A percentile compares a stretch with the other conserved stretches of the same genome.
Evolutionary conservation across 176 grass and related monocot species (phyloP).

Genomic region (Cocos nucifera): DNA sequence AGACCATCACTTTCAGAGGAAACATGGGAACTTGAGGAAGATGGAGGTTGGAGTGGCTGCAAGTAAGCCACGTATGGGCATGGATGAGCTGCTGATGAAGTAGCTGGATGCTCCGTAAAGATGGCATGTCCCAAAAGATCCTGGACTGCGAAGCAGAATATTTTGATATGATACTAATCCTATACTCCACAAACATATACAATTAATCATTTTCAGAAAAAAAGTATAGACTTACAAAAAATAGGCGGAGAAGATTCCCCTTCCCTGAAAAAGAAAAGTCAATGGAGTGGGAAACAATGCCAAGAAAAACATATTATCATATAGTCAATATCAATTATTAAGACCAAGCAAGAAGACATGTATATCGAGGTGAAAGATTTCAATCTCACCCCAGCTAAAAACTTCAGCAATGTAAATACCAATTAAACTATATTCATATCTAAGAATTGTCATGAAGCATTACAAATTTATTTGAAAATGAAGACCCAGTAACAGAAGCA

Average conservation of each 20-base stretch:
- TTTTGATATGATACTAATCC: not conserved
- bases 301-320: no score
- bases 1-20: conserved; percentile 44
- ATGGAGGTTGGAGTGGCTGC: conserved; percentile 42
- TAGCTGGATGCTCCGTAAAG: conserved; percentile 39
- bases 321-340: no score
- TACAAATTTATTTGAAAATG: no score
- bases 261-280: conserved; percentile 39
- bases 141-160: conserved; percentile 39
- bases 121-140: conserved; percentile 50
- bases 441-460: no score
- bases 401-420: no score
- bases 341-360: no score
- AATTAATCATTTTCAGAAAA: not conserved
- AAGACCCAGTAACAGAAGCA: no score
- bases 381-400: no score
- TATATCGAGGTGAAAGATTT: no score
- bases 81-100: conserved; percentile 42
- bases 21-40: conserved; percentile 48
- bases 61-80: conserved; percentile 55
- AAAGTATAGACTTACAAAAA: conserved; percentile 55
- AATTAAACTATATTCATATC: no score
- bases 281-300: not conserved
- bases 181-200: not conserved
- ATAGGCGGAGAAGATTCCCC: conserved; percentile 61